A percentile compares a stretch with the other conserved stretches of the same genome.
These are phyloP conservation scores for Diddensiella transvaalensis DNA, from an alignment of 805 yeast genomes.

Conservation along the genomic window DNA sequence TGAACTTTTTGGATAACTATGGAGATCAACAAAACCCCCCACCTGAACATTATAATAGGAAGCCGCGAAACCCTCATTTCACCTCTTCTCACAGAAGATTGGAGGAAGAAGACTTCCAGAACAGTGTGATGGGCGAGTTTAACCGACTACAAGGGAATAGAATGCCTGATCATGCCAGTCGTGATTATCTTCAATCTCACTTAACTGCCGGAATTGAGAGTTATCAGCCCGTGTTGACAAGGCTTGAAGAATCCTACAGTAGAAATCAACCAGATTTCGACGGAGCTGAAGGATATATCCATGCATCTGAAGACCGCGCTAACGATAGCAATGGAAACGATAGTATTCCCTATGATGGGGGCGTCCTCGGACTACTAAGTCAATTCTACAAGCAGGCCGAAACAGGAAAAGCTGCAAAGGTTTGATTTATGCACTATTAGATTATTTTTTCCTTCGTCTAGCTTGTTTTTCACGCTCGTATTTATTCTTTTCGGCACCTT, in stretches of 20 bases:
- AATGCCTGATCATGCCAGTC: constrained; percentile 13
- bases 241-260: neutral
- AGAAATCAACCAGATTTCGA: neutral
- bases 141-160: constrained; percentile 20
- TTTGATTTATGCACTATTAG: neutral
- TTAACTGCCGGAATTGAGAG: neutral
- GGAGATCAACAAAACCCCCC: constrained; percentile 34
- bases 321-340: neutral
- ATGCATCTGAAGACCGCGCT: neutral
- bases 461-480: constrained; percentile 81
- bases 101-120: constrained; percentile 21
- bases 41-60: neutral
- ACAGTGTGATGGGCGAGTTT: constrained; percentile 34
- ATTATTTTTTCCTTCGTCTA: constrained; percentile 38
- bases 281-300: neutral
- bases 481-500: constrained; percentile 91
- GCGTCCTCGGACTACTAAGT: constrained; percentile 76
- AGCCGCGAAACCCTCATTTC: neutral
- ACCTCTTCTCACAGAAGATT: neutral
- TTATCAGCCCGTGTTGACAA: neutral
- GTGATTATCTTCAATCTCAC: neutral
- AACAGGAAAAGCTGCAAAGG: constrained; percentile 38
- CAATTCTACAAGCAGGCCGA: constrained; percentile 59
- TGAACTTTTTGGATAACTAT: constrained; percentile 83
- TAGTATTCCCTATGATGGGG: constrained; percentile 32